phyloP scores from a whole-genome alignment of 352 stramenopile genomes.

The Phytophthora pisi region DNA sequence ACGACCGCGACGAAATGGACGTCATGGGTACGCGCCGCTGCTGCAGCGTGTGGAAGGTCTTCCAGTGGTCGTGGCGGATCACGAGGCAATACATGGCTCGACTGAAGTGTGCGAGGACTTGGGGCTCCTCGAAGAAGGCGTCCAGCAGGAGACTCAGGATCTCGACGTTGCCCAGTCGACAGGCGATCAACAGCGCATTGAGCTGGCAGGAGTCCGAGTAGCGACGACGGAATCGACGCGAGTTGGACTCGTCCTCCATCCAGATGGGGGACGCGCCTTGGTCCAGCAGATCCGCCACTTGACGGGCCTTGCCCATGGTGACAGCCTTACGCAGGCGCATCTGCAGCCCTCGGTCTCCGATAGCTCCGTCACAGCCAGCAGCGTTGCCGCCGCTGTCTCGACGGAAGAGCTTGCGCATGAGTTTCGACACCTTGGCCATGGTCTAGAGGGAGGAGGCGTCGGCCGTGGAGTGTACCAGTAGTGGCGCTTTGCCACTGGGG shows the following conservation, averaged over 20 bases:
- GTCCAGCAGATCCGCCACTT: conserved; percentile 63
- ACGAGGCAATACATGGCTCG: conserved; percentile 73
- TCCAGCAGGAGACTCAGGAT: conserved; percentile 68
- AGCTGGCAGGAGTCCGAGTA: conserved; percentile 34
- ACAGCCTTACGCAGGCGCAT: conserved; percentile 69
- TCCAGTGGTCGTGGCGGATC: conserved; percentile 65
- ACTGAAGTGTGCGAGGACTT: conserved; percentile 54
- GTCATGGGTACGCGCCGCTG: conserved; percentile 43
- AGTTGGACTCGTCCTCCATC: conserved; percentile 35
- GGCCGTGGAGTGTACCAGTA: conserved; percentile 8
- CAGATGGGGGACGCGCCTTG: conserved; percentile 64
- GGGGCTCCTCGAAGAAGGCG: conserved; percentile 54
- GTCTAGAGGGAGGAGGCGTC: not conserved
- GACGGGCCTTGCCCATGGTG: conserved; percentile 39
- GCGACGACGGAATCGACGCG: conserved; percentile 18
- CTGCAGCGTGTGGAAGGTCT: conserved; percentile 61
- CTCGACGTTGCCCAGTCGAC: conserved; percentile 49
- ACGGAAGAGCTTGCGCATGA: conserved; percentile 61
- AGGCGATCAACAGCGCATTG: conserved; percentile 72
- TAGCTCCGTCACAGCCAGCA: not conserved
- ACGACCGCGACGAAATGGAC: conserved; percentile 35
- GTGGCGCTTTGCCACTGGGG: conserved; percentile 20
- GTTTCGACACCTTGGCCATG: conserved; percentile 49
- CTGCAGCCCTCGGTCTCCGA: conserved; percentile 33
- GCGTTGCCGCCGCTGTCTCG: conserved; percentile 23